Percentiles rank a stretch among this genome's conserved stretches.
Conservation (phyloP, 163 green algal species). For the Volvox carteri region DNA sequence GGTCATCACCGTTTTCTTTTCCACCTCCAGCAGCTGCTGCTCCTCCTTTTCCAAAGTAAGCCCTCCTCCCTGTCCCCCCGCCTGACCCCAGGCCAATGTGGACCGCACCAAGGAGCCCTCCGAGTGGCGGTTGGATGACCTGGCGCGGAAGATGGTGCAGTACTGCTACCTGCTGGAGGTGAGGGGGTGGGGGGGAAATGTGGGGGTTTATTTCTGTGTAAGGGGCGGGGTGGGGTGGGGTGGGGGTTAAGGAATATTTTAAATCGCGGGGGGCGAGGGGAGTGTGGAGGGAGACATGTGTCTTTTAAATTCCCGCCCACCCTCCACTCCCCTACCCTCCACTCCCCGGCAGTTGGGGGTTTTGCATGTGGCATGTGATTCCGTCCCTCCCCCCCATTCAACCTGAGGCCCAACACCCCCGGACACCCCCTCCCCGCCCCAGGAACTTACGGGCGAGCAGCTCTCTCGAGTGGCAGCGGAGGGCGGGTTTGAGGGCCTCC, state of each 20-base stretch:
- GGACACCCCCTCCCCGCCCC: background rate
- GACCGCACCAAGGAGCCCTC: conserved; percentile 74
- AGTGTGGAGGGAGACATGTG: too few species aligned
- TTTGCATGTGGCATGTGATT: too few species aligned
- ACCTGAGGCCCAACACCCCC: background rate
- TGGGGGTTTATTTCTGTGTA: background rate
- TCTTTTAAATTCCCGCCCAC: too few species aligned
- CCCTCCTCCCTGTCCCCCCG: background rate
- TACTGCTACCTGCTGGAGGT: conserved; percentile 94
- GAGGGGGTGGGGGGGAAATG: background rate
- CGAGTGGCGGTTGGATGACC: conserved; percentile 89
- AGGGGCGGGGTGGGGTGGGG: background rate
- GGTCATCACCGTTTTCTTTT: too few species aligned
- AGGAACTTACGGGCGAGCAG: conserved; percentile 61
- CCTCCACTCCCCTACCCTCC: too few species aligned
- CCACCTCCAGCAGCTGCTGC: too few species aligned
- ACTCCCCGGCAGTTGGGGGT: too few species aligned
- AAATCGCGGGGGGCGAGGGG: too few species aligned
- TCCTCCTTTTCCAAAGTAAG: background rate
- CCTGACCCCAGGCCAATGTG: conserved; percentile 90
- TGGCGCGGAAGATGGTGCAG: conserved; percentile 93
- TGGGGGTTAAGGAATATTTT: background rate
- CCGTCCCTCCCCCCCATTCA: too few species aligned
- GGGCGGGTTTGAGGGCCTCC: conserved; percentile 85
- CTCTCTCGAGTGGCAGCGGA: conserved; percentile 32